These are phyloP conservation scores for Conidiobolus incongruus DNA, from an alignment of 371 early-diverging fungal genomes.

Conservation along the genomic window DNA sequence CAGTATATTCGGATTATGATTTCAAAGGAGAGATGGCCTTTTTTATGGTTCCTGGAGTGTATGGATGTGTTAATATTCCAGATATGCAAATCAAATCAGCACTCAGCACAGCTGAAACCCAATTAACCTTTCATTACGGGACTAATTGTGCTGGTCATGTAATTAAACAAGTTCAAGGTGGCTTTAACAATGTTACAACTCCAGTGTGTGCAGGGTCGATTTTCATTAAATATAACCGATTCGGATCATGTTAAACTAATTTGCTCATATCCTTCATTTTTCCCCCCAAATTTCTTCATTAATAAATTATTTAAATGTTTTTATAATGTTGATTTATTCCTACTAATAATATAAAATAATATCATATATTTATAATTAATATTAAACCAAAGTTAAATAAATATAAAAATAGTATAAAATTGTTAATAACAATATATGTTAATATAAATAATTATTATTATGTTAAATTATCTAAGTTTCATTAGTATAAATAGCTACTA, in stretches of 20 bases:
- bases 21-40: background rate
- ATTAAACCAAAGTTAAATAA: too few species aligned
- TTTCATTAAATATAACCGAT: background rate
- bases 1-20: background rate
- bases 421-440: too few species aligned
- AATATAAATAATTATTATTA: too few species aligned
- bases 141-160: conserved; percentile 1
- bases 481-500: too few species aligned
- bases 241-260: conserved; percentile 3
- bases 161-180: background rate
- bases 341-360: too few species aligned
- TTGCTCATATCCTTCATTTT: too few species aligned
- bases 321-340: too few species aligned
- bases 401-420: too few species aligned
- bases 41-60: background rate
- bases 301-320: too few species aligned
- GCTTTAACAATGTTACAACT: background rate
- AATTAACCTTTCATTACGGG: background rate
- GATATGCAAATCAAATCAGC: background rate
- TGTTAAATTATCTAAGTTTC: too few species aligned
- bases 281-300: too few species aligned
- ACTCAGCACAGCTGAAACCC: background rate
- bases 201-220: background rate
- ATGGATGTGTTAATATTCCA: background rate
- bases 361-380: too few species aligned